Evolutionary conservation across 148 eudicot genomes (phyloP).

Genomic region (Camellia sinensis): DNA sequence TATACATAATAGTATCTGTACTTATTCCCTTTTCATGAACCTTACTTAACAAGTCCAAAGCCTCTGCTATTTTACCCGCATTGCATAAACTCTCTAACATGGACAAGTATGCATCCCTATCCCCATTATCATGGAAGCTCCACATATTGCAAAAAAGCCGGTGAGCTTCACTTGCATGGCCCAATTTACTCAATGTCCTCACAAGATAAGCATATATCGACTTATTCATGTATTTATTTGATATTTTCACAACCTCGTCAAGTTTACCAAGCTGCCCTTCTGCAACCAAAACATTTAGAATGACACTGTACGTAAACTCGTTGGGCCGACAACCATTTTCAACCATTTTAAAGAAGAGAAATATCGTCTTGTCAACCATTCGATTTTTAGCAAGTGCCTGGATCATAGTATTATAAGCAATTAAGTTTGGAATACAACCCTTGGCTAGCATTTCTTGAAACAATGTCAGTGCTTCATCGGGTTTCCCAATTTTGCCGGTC

Average conservation of each 20-base stretch:
- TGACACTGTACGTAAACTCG: constrained; percentile 77
- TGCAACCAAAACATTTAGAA: constrained; percentile 65
- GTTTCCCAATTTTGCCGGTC: constrained; percentile 69
- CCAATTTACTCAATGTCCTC: constrained; percentile 71
- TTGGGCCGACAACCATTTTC: constrained; percentile 79
- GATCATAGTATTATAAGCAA: constrained; percentile 80
- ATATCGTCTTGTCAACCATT: constrained; percentile 65
- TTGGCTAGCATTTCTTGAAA: constrained; percentile 81
- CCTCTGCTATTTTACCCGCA: constrained; percentile 68
- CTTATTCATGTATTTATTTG: constrained; percentile 75
- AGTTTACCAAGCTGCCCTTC: constrained; percentile 76
- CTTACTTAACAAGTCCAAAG: constrained; percentile 66
- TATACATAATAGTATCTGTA: constrained; percentile 72
- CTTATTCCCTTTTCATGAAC: constrained; percentile 78
- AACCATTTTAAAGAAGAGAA: constrained; percentile 78
- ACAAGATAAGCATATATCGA: constrained; percentile 85
- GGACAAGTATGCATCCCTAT: constrained; percentile 80
- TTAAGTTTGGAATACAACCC: constrained; percentile 59
- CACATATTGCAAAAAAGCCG: constrained; percentile 90
- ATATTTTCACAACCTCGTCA: constrained; percentile 68
- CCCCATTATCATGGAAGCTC: constrained; percentile 77
- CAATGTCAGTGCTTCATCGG: constrained; percentile 55
- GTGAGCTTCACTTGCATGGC: constrained; percentile 91
- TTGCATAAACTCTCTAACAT: constrained; percentile 85
- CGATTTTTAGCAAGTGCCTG: constrained; percentile 64